Evolutionary conservation across 2,329 filamentous ascomycete species (phyloP).

Genomic region (Aspergillus melleus): DNA sequence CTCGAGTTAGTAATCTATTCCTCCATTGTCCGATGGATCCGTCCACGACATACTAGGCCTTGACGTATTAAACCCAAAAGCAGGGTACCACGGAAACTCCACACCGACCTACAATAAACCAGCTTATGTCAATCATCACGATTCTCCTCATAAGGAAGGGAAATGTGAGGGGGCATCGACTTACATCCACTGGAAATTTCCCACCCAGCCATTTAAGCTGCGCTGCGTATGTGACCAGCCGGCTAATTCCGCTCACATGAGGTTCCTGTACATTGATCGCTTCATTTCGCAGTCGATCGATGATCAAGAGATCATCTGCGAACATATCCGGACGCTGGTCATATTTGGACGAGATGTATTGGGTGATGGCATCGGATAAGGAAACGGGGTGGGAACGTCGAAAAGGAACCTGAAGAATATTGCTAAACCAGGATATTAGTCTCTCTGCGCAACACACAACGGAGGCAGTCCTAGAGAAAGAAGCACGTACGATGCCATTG

Average conservation of each 20-base stretch:
- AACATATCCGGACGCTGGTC: constrained; percentile 99
- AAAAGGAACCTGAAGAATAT: constrained; percentile 75
- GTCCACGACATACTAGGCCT: constrained; percentile 53
- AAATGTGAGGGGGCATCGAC: constrained; percentile 24
- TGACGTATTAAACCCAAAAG: constrained; percentile 84
- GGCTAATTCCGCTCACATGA: constrained; percentile 80
- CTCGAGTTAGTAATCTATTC: background rate
- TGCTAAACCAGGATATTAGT: constrained; percentile 29
- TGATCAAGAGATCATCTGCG: constrained; percentile 78
- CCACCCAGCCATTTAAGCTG: constrained; percentile 91
- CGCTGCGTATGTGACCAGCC: constrained; percentile 86
- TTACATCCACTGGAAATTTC: constrained; percentile 93
- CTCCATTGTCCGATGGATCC: background rate
- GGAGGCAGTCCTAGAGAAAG: background rate
- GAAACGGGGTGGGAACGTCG: constrained; percentile 78
- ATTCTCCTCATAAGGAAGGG: background rate
- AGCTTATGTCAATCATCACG: background rate
- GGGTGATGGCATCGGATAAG: constrained; percentile 78
- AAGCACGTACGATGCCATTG: constrained; percentile 38
- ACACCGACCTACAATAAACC: constrained; percentile 71
- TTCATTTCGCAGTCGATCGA: constrained; percentile 78
- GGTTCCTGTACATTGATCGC: constrained; percentile 88
- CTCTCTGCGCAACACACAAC: background rate
- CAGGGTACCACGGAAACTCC: constrained; percentile 95
- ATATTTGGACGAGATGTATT: constrained; percentile 98